Percentiles rank a stretch among this genome's conserved stretches.
Conservation (phyloP, 345 rosid species). For the Atalantia buxifolia region DNA sequence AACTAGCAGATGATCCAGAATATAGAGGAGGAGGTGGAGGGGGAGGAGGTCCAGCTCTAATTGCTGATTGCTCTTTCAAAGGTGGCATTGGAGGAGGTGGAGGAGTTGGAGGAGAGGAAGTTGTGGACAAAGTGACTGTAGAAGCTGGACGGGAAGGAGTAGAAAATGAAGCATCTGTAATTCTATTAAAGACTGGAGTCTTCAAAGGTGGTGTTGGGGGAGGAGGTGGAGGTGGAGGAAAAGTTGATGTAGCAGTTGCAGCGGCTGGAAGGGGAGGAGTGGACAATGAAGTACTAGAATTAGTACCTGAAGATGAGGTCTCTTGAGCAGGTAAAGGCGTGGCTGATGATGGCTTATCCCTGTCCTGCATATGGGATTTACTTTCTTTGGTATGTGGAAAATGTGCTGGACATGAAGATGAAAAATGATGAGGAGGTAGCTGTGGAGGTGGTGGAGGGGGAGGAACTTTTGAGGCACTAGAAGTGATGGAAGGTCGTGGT, state of each 20-base stretch:
- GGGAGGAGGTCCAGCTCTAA: conserved; percentile 38
- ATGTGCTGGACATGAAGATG: conserved; percentile 12
- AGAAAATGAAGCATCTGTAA: neutral
- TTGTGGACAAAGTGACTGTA: neutral
- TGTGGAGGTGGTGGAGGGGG: conserved; percentile 15
- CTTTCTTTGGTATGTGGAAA: conserved; percentile 11
- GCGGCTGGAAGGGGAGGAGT: conserved; percentile 13
- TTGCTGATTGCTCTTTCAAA: conserved; percentile 22
- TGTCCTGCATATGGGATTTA: conserved; percentile 9
- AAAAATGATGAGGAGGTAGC: conserved; percentile 15
- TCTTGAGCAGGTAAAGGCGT: neutral
- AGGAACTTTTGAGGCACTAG: conserved; percentile 9
- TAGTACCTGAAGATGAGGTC: neutral
- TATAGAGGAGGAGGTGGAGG: conserved; percentile 47
- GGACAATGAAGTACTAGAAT: conserved; percentile 10
- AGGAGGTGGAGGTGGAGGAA: conserved; percentile 11
- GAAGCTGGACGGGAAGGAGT: conserved; percentile 9
- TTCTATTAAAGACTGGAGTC: neutral
- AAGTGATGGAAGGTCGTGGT: conserved; percentile 17
- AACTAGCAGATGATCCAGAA: conserved; percentile 12
- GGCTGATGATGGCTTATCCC: conserved; percentile 9
- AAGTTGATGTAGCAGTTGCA: conserved; percentile 1
- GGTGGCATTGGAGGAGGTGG: conserved; percentile 17
- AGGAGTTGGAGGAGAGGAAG: conserved; percentile 13
- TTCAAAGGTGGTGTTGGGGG: conserved; percentile 16